Evolutionary conservation across 1,139 yeast genomes (phyloP).

Genomic region (Nakaseomyces uthaithaninus): DNA sequence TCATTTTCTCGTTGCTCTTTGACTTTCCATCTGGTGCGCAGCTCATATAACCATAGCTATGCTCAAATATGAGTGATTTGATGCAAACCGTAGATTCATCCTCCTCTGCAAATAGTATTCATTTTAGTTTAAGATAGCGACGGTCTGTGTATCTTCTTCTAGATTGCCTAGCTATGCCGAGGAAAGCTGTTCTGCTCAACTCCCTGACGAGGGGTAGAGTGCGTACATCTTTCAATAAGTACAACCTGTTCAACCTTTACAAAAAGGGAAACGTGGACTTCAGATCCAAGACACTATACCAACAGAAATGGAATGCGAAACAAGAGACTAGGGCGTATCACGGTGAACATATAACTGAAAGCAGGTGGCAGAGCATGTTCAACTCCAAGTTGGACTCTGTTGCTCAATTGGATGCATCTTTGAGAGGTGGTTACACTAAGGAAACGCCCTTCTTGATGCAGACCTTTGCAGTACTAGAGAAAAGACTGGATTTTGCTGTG

Average conservation of each 20-base stretch:
- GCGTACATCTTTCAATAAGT: constrained; percentile 88
- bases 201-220: constrained; percentile 64
- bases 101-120: no score
- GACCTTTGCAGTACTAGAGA: constrained; percentile 81
- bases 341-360: constrained; percentile 87
- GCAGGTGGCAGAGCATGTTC: constrained; percentile 67
- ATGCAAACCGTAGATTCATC: no score
- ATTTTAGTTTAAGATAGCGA: no score
- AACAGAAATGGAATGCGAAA: constrained; percentile 88
- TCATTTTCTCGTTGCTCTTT: no score
- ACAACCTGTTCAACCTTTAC: constrained; percentile 78
- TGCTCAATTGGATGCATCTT: constrained; percentile 72
- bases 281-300: constrained; percentile 59
- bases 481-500: constrained; percentile 79
- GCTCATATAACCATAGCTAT: no score
- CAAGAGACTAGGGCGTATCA: constrained; percentile 91
- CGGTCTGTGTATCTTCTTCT: no score
- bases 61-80: no score
- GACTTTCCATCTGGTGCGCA: no score
- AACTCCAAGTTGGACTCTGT: constrained; percentile 73
- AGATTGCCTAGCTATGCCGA: constrained; percentile 60
- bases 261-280: constrained; percentile 51
- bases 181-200: constrained; percentile 50
- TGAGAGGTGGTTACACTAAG: constrained; percentile 47
- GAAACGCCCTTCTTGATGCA: constrained; percentile 82